These are phyloP conservation scores for Penicillium sp. DNA, from an alignment of 2,329 filamentous ascomycete species.

Conservation along the genomic window DNA sequence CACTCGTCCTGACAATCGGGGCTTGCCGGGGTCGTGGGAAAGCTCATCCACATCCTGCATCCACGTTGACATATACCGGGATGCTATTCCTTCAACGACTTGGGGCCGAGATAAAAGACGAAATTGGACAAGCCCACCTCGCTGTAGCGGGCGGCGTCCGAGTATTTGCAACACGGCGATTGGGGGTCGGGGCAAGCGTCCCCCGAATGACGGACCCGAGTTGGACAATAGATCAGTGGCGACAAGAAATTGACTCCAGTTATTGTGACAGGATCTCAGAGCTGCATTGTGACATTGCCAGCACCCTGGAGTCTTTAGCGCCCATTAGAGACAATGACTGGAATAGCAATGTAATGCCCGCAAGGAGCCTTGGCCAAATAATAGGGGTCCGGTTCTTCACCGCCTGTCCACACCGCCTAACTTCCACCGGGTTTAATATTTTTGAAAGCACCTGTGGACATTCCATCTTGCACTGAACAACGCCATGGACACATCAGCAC, in stretches of 20 bases:
- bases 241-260: not conserved
- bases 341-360: no score
- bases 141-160: conserved; percentile 33
- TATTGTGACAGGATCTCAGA: no score
- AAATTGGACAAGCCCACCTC: conserved; percentile 24
- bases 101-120: conserved; percentile 10
- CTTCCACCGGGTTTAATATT: conserved; percentile 22
- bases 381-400: conserved; percentile 18
- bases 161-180: conserved; percentile 40
- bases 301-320: no score
- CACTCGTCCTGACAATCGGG: conserved; percentile 52
- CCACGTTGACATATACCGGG: conserved; percentile 28
- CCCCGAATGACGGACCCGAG: conserved; percentile 10
- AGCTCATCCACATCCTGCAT: conserved; percentile 27
- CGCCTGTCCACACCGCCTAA: conserved; percentile 21
- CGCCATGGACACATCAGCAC: conserved; percentile 55
- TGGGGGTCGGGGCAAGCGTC: conserved; percentile 14
- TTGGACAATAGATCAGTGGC: not conserved
- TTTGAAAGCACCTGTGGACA: conserved; percentile 8
- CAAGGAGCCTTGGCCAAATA: conserved; percentile 3
- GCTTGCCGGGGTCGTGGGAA: conserved; percentile 18
- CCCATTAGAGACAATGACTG: no score
- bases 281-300: no score
- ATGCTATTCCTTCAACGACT: not conserved
- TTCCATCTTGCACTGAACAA: not conserved